Evolutionary conservation across 192 early-diverging fungal genomes (phyloP).

Genomic region (Podila clonocystis): DNA sequence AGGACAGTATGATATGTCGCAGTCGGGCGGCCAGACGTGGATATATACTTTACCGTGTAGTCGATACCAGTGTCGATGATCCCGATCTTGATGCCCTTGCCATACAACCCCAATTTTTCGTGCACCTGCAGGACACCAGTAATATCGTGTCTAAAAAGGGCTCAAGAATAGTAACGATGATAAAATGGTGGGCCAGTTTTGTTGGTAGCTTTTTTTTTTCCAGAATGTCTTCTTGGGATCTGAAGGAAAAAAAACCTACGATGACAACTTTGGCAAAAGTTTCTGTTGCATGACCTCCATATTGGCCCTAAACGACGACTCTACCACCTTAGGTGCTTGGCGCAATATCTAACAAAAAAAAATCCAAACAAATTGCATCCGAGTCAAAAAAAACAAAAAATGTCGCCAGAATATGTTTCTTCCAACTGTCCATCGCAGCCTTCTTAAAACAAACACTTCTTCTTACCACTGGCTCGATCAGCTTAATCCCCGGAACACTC

Average conservation of each 20-base stretch:
- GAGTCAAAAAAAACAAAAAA: no score
- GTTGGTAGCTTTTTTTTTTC: background rate
- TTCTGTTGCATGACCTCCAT: background rate
- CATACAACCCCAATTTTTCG: constrained; percentile 19
- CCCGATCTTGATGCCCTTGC: constrained; percentile 18
- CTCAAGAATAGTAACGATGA: background rate
- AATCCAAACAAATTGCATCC: no score
- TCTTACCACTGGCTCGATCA: constrained; percentile 9
- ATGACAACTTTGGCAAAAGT: background rate
- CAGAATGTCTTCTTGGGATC: background rate
- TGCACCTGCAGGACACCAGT: constrained; percentile 45
- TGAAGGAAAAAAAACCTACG: background rate
- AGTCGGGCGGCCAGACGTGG: background rate
- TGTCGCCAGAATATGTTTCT: no score
- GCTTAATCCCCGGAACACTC: background rate
- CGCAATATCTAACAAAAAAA: no score
- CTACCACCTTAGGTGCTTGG: no score
- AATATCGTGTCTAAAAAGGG: constrained; percentile 11
- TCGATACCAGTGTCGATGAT: constrained; percentile 3
- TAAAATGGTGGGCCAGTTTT: background rate
- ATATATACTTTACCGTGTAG: constrained; percentile 1
- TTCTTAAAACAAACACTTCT: background rate
- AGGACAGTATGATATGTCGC: background rate
- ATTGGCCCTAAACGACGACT: no score
- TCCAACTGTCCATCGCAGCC: background rate